Evolutionary conservation across 2,329 filamentous ascomycete species (phyloP), one percentile per base, ranked within the genome.

Genomic region (Paramyrothecium roridum): DNA sequence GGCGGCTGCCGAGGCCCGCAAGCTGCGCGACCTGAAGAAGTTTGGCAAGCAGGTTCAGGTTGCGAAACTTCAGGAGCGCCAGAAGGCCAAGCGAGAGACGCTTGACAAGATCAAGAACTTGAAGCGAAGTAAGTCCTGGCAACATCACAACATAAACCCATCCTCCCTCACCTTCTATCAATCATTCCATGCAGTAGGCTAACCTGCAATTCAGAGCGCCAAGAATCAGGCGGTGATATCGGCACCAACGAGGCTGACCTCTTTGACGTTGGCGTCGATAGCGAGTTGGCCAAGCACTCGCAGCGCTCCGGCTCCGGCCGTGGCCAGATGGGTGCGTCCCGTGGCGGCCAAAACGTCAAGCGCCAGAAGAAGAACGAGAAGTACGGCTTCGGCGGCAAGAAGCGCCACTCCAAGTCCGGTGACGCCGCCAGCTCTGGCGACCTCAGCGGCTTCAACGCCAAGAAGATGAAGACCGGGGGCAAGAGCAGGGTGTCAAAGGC

Each of bases 31-130:
- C 72, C 80, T 98, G 67, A 98, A 97, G 86, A 99, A 98, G 78
- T 99, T 98, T 71, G 95, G 95, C 71, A 99, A 99, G 80, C 91
- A 96, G 73, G 95, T 98, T 53, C 95, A 99, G 79, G 85, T 96
- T 57, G 93, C 93, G 57, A 97, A 96, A 80, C 77, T 96, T 72
- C 93, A 98, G 76, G 93, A 99, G 82, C 82, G 95, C 50, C 86
- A 90, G 52, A 96, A 96, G 82, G 88, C 87, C 68, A 97, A 97
- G 87, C 87, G 86, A 65, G 90, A 96, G 60, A 96, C 92, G 3
- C 78, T 99, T 60, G 95, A 98, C 65, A 97, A 97, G 82, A 97
- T 99, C 69, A 92, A 93, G 76, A 83, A 85, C 26, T 78, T 99
- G 65, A 99, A 99, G 86, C 86, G 93, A 80, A 99, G 93, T 98